Evolutionary conservation across 257 asterid species (phyloP), one percentile per base, ranked within the genome.

Genomic region (Penstemon davidsonii): DNA sequence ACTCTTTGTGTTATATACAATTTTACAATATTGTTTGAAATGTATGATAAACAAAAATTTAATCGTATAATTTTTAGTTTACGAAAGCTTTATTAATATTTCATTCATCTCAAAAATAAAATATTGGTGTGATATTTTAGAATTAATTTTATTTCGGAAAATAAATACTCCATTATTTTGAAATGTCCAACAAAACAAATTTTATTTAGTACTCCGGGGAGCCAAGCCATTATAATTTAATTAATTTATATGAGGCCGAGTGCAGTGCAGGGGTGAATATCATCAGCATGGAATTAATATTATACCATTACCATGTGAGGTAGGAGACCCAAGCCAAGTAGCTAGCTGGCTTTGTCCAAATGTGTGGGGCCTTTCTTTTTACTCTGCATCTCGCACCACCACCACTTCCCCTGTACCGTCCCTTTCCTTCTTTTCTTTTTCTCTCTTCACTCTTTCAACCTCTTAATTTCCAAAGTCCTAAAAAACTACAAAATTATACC

Each of bases 311-410:
- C 73, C 93, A 86, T 86, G 96, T 86, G 91, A 81, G 81, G 88
- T 88, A 81, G 90, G 95, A 85, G 84, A 80, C 90, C 85, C 79
- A 69, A 7, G 33, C 85, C 79, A 69, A 7, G 33, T 25, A 25
- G 33, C 33, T 25, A 70, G 88, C 87, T 81, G 87, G 88, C 86
- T 70, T 4, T 74, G 85, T 74, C 83, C 75, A 51, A 71, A 59
- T 71, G 58, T 25, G 80, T 77, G 82, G 83, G 77, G 8, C 73
- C 69, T 63, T 55, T 18, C 25, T 45, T 62, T 68, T 80, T 79
- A 76, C 75, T 40, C 73, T 65, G 50, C 68, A 40, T 55, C 67
- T 64, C 76, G 70, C 44, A 38, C 73, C 59, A 51, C 8, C n/a
- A 4, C 52, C 41, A 25, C 40, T 58, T 8, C 18, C n/a, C 18